Evolutionary conservation across 768 basidiomycete genomes (phyloP).

Genomic region (Leucocoprinus leucothites): DNA sequence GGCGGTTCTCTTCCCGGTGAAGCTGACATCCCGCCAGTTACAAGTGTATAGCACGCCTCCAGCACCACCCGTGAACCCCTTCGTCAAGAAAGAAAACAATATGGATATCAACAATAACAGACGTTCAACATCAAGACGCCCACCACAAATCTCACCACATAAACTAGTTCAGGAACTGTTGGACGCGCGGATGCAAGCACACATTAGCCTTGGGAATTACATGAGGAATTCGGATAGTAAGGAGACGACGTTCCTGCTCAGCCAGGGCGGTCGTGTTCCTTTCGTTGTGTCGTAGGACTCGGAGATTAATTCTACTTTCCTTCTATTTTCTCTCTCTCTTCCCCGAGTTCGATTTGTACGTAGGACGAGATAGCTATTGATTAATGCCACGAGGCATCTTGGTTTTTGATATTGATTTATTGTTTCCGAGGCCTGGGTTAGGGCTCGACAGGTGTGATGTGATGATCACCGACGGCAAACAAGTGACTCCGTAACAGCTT

Average conservation of each 20-base stretch:
- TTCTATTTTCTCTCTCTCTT: not conserved
- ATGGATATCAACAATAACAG: not conserved
- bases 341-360: too few species aligned
- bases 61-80: constrained; percentile 38
- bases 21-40: constrained; percentile 22
- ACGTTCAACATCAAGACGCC: constrained; percentile 10
- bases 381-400: too few species aligned
- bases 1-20: constrained; percentile 28
- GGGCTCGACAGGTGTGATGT: too few species aligned
- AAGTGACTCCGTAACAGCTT: not conserved
- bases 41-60: constrained; percentile 35
- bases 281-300: constrained; percentile 1
- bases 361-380: too few species aligned
- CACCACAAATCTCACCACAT: constrained; percentile 20
- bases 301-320: not conserved
- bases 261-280: constrained; percentile 20
- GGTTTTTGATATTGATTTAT: too few species aligned
- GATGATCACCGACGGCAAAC: too few species aligned
- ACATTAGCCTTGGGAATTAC: constrained; percentile 19
- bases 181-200: constrained; percentile 27
- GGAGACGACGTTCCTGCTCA: constrained; percentile 17
- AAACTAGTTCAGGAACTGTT: constrained; percentile 29
- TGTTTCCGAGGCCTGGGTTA: too few species aligned
- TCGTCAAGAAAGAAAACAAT: constrained; percentile 29
- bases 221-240: constrained; percentile 17